Evolutionary conservation across 2,329 filamentous ascomycete genomes (phyloP).

Genomic region (Penicillium aurantiogriseum): DNA sequence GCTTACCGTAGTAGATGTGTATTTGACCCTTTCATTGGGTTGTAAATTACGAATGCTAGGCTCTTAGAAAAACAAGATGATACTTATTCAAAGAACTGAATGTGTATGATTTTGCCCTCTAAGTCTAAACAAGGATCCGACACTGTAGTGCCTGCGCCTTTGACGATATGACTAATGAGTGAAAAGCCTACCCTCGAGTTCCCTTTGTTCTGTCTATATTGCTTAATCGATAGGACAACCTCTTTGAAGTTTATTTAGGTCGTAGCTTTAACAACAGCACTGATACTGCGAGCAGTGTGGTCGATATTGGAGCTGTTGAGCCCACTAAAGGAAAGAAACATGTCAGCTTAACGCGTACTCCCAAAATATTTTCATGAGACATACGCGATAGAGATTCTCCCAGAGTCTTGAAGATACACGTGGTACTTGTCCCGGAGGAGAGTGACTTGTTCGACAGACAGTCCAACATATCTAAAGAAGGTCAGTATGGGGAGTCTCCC

Average conservation of each 20-base stretch:
- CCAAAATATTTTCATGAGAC: background rate
- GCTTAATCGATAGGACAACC: too few relatives aligned
- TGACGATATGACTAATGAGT: background rate
- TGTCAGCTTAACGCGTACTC: background rate
- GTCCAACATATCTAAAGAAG: constrained; percentile 14
- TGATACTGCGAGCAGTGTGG: constrained; percentile 13
- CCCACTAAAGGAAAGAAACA: constrained; percentile 3
- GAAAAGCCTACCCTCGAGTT: background rate
- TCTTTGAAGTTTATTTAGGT: background rate
- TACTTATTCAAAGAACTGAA: background rate
- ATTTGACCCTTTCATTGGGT: too few relatives aligned
- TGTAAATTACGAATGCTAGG: too few relatives aligned
- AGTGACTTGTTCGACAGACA: constrained; percentile 13
- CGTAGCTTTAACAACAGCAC: constrained; percentile 15
- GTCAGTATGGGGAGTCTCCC: background rate
- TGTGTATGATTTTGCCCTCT: too few relatives aligned
- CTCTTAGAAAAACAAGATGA: too few relatives aligned
- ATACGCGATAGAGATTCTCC: constrained; percentile 19
- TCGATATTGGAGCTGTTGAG: constrained; percentile 16
- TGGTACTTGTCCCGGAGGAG: constrained; percentile 11
- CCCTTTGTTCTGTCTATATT: too few relatives aligned
- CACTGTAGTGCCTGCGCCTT: background rate
- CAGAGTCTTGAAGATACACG: constrained; percentile 17
- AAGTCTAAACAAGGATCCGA: background rate
- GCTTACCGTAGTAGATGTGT: too few relatives aligned